Evolutionary conservation across 2,329 filamentous ascomycete species (phyloP), one percentile per base, ranked within the genome.

Genomic region (Mycocentrospora acerina): DNA sequence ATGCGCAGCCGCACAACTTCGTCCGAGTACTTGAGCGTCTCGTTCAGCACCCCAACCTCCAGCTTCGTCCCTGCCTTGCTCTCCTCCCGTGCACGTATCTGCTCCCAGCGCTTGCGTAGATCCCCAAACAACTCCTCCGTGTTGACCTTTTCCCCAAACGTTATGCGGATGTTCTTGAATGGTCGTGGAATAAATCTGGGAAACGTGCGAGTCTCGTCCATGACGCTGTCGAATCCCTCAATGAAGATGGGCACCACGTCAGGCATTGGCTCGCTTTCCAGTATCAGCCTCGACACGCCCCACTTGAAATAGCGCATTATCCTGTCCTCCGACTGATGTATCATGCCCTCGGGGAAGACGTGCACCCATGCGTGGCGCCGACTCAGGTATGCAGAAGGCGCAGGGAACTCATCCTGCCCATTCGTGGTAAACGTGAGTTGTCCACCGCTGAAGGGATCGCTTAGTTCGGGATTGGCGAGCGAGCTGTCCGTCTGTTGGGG

Each of bases 221-320:
- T 96, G 53, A 95, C 76, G 42, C 85, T 71, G 62, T 96, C 86
- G 12, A 87, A 86, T 18, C 93, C 93, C 58, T 96, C 88, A 33
- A 97, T 85, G 75, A 94, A 98, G 70, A 98, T 91, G 29, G 93
- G 90, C 24, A 98, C 79, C 14, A 98, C 79, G 53, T 94, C 88
- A 0, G 93, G 93, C 46, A 87, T 83, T 3, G 89, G 88, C 32
- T 91, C 86, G 31, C 85, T 81, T 68, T 98, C 93, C 31, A 98
- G 80, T 41, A 98, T 93, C 41, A 97, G 77, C 2, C 93, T 82
- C 6, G 91, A 89, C 2, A 97, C 77, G 1, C 93, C 93, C 93
- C 93, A 98, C 73, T 95, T 96, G 80, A 97, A 97, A 71, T 98
- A 98, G 19, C 93, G 86, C 76, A 97, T 84, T 7, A 84, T 81